Evolutionary conservation across 805 yeast genomes (phyloP), one percentile per base, ranked within the genome.

Genomic region (Limtongia smithiae): DNA sequence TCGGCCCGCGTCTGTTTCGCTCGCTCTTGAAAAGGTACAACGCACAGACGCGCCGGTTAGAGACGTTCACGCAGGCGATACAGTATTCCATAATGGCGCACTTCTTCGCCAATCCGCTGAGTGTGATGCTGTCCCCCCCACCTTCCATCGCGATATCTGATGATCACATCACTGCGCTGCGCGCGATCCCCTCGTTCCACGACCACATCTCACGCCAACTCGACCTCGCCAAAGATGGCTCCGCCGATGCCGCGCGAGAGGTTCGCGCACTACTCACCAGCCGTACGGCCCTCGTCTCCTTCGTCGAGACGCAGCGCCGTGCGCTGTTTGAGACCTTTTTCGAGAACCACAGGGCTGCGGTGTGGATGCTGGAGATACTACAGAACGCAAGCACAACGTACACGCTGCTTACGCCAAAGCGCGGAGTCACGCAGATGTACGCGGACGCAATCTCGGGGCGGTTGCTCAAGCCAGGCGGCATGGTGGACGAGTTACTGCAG

Each of bases 61-160:
- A 48, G 17, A 49, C 59, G 2, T 46, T 52, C 21, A 38, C 43
- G 2, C 8, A 37, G 1, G 39, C 43, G 55, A 58, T 49, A 43
- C 64, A 62, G 44, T 69, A 70, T 37, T 60, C 65, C 1, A 50
- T 58, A 40, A 64, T 70, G 64, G 56, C 67, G 2, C 68, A 67
- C 42, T 70, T 59, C 54, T 67, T 65, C 22, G 64, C 72, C 9
- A 66, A 68, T 40, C 72, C 73, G 1, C 59, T 69, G n/a, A 44
- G 51, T 20, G 59, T 69, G 1, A 33, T 61, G 2, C 45, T 61
- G 25, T 50, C 41, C 24, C 50, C 22, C 22, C 37, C 35, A 37
- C 18, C 21, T 24, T 18, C 14, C 34, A 37, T 20, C 25, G 43
- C 12, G n/a, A 11, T 50, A 24, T 48, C 58, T 1, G 41, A 58